These are phyloP conservation scores for Coniochaeta hoffmannii DNA, from an alignment of 2,329 filamentous ascomycete species.

Conservation along the genomic window DNA sequence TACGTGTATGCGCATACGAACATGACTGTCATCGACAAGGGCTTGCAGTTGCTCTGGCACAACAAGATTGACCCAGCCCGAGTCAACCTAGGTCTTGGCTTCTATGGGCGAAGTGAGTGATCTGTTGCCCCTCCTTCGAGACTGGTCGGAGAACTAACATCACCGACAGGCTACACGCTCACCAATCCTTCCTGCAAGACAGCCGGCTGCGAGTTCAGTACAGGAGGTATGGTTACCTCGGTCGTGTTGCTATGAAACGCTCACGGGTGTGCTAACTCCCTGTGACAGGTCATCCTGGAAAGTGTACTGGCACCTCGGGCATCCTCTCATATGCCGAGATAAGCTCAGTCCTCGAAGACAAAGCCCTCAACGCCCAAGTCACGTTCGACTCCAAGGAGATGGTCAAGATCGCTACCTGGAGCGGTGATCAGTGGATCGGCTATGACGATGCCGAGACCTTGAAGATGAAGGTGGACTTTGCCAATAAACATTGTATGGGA, in stretches of 20 bases:
- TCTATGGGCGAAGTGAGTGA: constrained; percentile 27
- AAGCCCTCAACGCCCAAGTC: not conserved
- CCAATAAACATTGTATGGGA: constrained; percentile 21
- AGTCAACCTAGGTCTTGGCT: constrained; percentile 34
- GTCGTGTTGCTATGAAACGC: no score
- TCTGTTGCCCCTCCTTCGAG: not conserved
- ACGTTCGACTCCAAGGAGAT: not conserved
- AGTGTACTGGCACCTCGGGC: not conserved
- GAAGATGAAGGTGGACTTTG: constrained; percentile 9
- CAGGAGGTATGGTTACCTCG: not conserved
- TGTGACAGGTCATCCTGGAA: not conserved
- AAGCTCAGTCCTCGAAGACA: not conserved
- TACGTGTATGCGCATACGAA: constrained; percentile 35
- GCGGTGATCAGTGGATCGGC: not conserved
- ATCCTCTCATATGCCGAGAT: not conserved
- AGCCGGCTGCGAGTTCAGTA: not conserved
- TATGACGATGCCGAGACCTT: not conserved
- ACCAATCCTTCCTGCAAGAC: constrained; percentile 1
- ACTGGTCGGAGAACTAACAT: not conserved
- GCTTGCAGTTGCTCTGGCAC: constrained; percentile 38
- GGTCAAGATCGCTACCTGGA: not conserved
- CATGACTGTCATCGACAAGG: constrained; percentile 33
- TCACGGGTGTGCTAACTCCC: not conserved
- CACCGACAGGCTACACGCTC: constrained; percentile 2
- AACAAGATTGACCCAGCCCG: constrained; percentile 31